A percentile compares a stretch with the other conserved stretches of the same genome.
Conservation (phyloP, 2,329 filamentous ascomycete species). For the Botrytis deweyae region DNA sequence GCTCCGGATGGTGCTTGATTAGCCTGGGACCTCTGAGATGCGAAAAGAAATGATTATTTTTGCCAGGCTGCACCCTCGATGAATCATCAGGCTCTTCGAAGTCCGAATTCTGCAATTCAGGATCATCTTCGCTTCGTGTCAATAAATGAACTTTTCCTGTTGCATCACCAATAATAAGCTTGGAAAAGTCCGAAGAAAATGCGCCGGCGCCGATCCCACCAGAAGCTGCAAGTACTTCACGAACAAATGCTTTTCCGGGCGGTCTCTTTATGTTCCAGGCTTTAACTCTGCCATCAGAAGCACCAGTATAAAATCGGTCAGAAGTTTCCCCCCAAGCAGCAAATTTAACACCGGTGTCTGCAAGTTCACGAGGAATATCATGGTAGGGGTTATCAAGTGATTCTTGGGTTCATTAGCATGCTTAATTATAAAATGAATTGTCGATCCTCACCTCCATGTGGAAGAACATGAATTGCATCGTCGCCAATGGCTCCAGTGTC, state of each 20-base stretch:
- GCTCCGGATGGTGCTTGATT: slow-evolving; percentile 52
- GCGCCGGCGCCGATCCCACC: slow-evolving; percentile 58
- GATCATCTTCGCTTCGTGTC: slow-evolving; percentile 45
- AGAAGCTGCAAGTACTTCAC: slow-evolving; percentile 53
- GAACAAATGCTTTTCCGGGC: slow-evolving; percentile 47
- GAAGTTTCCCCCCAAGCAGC: slow-evolving; percentile 57
- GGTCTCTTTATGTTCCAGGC: slow-evolving; percentile 59
- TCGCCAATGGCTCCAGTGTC: slow-evolving; percentile 55
- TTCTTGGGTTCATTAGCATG: slow-evolving; percentile 29
- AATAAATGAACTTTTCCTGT: slow-evolving; percentile 60
- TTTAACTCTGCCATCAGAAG: slow-evolving; percentile 61
- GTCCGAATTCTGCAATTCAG: slow-evolving; percentile 32
- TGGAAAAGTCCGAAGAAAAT: slow-evolving; percentile 57
- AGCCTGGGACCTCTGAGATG: slow-evolving; percentile 43
- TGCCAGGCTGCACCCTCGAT: neutral
- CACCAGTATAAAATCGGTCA: slow-evolving; percentile 62
- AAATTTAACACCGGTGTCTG: slow-evolving; percentile 64
- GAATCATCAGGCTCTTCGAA: neutral
- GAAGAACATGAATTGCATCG: slow-evolving; percentile 53
- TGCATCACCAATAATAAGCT: slow-evolving; percentile 59
- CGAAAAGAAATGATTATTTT: neutral
- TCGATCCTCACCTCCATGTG: slow-evolving; percentile 47
- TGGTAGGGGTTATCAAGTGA: slow-evolving; percentile 36
- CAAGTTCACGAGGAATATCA: slow-evolving; percentile 46
- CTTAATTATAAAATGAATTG: neutral